Percentiles rank a stretch among this genome's conserved stretches.
Evolutionary conservation across 306 rosid genomes (phyloP).

Genomic region (Rosa rugosa): DNA sequence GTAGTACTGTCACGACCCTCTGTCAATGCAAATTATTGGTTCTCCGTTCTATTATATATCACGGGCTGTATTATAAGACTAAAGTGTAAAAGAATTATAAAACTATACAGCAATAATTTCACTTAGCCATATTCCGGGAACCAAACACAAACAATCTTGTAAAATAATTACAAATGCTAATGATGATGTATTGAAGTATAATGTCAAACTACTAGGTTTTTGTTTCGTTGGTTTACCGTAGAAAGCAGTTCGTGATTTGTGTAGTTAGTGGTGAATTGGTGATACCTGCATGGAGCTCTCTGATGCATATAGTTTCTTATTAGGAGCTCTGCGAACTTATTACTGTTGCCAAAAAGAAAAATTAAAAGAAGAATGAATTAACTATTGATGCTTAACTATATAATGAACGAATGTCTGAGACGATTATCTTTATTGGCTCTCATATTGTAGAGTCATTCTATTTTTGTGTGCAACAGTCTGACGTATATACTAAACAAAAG

Average conservation of each 20-base stretch:
- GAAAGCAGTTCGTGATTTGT: too few species aligned
- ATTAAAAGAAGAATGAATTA: too few species aligned
- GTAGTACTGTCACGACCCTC: conserved; percentile 7
- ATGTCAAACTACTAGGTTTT: not conserved
- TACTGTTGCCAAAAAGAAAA: not conserved
- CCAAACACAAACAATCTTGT: not conserved
- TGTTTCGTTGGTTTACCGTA: too few species aligned
- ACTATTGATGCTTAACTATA: too few species aligned
- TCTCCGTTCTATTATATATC: not conserved
- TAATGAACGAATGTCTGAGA: too few species aligned
- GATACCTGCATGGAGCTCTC: too few species aligned
- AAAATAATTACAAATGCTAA: conserved; percentile 9
- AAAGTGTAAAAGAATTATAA: conserved; percentile 4
- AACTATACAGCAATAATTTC: not conserved
- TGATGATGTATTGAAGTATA: conserved; percentile 24
- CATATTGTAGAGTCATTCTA: too few species aligned
- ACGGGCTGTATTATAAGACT: not conserved
- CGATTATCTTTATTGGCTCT: too few species aligned
- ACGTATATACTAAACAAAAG: too few species aligned
- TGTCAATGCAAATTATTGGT: conserved; percentile 12
- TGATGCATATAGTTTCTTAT: too few species aligned
- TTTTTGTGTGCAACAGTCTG: too few species aligned
- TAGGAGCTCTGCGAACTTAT: too few species aligned
- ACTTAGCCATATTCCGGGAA: not conserved
- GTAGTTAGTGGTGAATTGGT: not conserved